Evolutionary conservation across 2,329 filamentous ascomycete genomes (phyloP), one percentile per base, ranked within the genome.

Genomic region (Sclerotinia sclerotiorum): DNA sequence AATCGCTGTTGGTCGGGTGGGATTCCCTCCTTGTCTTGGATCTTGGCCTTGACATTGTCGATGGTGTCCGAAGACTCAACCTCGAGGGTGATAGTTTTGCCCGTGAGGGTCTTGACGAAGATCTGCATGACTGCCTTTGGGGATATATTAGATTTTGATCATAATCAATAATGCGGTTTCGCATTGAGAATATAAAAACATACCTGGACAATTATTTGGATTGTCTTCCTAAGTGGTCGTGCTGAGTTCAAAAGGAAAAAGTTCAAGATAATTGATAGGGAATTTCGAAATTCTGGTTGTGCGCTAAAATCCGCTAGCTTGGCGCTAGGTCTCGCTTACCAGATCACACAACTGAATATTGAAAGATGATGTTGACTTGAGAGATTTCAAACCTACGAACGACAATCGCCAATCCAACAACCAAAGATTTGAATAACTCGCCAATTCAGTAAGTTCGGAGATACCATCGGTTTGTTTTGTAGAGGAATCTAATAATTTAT

Each of bases 71-170:
- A 94, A 79, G 93, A 97, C 90, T 98, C 95, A 85, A 98, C 95
- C 93, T 99, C 95, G 79, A 99, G 94, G 91, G 95, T 98, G 91
- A 98, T 98, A 82, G 95, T 98, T 91, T 98, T 98, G 81, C 95
- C 95, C 92, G 95, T 98, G 79, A 98, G 88, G 87, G 88, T 90
- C 84, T 90, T 75, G 21, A 73, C 88, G 85, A 90, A 90, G 82
- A 77, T 77, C 57, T 75, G 74, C 73, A 75, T 76, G 83, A 82
- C 87, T 88, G 86, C 86, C 73, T 74, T 42, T 13, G 21, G 13
- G 19, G 29, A 11, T 39, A 48, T 48, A 7, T 64, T 60, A 67
- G 65, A 52, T 17, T 42, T 51, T 60, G 10, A 51, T 35, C 65
- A 54, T 54, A 19, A 10, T 49, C 1, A 24, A n/a, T 6, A 24